Evolutionary conservation across 2,329 filamentous ascomycete genomes (phyloP), one percentile per base, ranked within the genome.

Genomic region (Bretziella fagacearum): DNA sequence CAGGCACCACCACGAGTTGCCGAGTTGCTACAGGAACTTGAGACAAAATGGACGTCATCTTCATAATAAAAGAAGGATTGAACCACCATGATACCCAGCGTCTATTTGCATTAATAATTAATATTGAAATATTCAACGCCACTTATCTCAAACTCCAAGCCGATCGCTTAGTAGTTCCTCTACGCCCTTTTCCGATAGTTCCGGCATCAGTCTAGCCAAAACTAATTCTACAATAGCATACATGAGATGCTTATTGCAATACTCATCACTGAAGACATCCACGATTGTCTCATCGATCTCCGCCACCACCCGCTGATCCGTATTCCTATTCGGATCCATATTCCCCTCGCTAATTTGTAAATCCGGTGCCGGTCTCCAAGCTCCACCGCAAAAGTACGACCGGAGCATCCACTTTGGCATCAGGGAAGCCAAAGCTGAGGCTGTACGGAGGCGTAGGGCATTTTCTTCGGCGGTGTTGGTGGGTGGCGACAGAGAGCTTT

Each of bases 181-280:
- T 25, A 84, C 72, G 30, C 77, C 76, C 58, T 74, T 77, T 56
- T 84, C 81, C 46, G 70, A 70, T 56, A 96, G 60, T 64, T 98
- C 91, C 3, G 91, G 91, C 58, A 94, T 74, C 52, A 96, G 62
- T 53, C 81, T 76, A 48, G 85, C 73, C n/a, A 95, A 67, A 2
- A 94, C 60, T 49, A 89, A 63, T 63, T 98, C 91, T 27, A 96
- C 64, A 41, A 91, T 68, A 37, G 76, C 70, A 58, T 93, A 94
- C 55, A 94, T 66, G 26, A 96, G 66, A 63, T 95, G 86, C 65
- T 87, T 93, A 64, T 98, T 98, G 63, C 86, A 81, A 63, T 94
- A 94, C 44, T 73, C 68, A 62, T 95, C 86, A 13, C 73, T 74
- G 54, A 94, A 79, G 30, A 87, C 67, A 55, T 81, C 76, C 40